A percentile compares a stretch with the other conserved stretches of the same genome.
Evolutionary conservation across 2,329 filamentous ascomycete genomes (phyloP).

Genomic region (Neonectria neomacrospora): DNA sequence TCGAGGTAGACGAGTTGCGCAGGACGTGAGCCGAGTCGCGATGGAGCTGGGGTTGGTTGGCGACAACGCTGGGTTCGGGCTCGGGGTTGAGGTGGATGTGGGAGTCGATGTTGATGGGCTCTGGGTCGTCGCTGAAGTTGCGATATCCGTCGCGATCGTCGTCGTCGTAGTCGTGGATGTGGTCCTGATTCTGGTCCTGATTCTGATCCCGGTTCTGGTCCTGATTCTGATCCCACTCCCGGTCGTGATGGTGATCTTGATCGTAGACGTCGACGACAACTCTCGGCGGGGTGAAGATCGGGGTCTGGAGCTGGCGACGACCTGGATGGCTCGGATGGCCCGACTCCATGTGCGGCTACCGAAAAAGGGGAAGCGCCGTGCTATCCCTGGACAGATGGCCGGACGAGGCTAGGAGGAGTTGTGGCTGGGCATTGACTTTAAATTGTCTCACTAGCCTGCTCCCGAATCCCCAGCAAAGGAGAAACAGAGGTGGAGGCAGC

Average conservation of each 20-base stretch:
- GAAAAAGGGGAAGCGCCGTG: slow-evolving; percentile 17
- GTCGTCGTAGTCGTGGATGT: slow-evolving; percentile 30
- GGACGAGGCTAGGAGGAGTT: slow-evolving; percentile 11
- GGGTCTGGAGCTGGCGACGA: slow-evolving; percentile 33
- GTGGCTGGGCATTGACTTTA: slow-evolving; percentile 3
- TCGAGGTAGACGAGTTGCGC: slow-evolving; percentile 34
- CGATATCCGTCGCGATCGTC: slow-evolving; percentile 14
- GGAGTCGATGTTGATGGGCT: slow-evolving; percentile 27
- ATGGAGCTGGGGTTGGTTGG: slow-evolving; percentile 29
- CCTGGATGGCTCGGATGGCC: slow-evolving; percentile 35
- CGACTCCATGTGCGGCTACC: slow-evolving; percentile 28
- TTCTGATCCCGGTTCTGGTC: slow-evolving; percentile 29
- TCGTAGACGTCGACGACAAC: slow-evolving; percentile 38
- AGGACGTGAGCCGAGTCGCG: slow-evolving; percentile 29
- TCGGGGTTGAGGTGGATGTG: background rate
- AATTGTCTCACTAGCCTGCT: background rate
- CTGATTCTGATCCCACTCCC: slow-evolving; percentile 30
- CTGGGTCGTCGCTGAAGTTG: background rate
- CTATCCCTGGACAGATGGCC: slow-evolving; percentile 12
- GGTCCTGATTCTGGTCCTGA: slow-evolving; percentile 22
- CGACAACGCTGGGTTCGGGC: slow-evolving; percentile 13
- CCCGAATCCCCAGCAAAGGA: background rate
- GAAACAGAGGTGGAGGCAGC: background rate
- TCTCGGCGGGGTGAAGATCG: slow-evolving; percentile 41
- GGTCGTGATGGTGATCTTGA: slow-evolving; percentile 15